Base-by-base conservation (phyloP, 2,329 filamentous ascomycete species). In the Aspergillus novoparasiticus region DNA sequence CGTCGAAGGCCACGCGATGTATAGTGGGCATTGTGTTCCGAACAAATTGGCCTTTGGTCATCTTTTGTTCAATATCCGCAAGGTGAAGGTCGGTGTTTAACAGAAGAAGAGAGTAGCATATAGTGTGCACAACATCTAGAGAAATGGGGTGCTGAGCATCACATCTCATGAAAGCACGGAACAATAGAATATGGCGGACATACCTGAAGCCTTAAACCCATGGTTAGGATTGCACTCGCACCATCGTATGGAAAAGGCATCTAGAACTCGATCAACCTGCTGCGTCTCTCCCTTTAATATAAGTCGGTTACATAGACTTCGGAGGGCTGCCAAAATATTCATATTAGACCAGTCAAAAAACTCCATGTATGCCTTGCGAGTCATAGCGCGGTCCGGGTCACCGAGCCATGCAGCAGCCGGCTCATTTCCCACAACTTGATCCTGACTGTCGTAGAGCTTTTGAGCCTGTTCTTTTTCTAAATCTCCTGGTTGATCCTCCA, bases 11-110 rank as follows among this genome's bases (percentile, higher is more conserved):
- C 14, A 92, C 89, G 56, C 93, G 89, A 63, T 87, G 88, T 66
- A 99, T 91, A 0, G 94, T 97, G 0, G 91, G 90, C 84, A 98
- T 89, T 5, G 95, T 97, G 75, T 99, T 99, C 79, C 96, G 96
- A 74, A 99, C 87, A 73, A 98, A 99, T 73, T 98, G 94, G 66
- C 86, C 90, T 61, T 91, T 88, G 1, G 94, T 98, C 95, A 99
- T 99, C 81, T 96, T 96, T 71, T 91, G 89, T 65, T 96, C 93
- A 70, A 98, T 97, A 74, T 98, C 94, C 63, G 94, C 95, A 73
- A 98, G 79, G 73, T 99, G 94, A 61, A 99, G 83, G 81, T 99
- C 95, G 39, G 95, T 99, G 73, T 99, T 99, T 66, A 99, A 85
- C 12, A 99, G 85, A 73, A 99, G 89, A 67, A 99, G 88, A 1